Evolutionary conservation across 108 stramenopile species (phyloP).

Genomic region (Skeletonema menzelii): DNA sequence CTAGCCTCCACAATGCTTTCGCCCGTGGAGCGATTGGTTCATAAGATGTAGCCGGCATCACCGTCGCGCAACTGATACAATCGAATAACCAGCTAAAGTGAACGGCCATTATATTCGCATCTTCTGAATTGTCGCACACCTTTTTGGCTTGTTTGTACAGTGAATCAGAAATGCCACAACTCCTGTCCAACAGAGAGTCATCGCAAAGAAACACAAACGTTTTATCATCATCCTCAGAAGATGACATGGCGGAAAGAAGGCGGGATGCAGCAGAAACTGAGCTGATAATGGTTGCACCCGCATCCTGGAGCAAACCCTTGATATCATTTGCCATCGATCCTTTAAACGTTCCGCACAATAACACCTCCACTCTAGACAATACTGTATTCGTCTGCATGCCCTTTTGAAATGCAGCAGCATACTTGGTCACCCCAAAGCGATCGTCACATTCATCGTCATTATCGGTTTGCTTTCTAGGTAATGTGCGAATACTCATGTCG

Average conservation of each 20-base stretch:
- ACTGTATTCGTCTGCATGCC: constrained; percentile 10
- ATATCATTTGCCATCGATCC: constrained; percentile 48
- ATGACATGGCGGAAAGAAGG: constrained; percentile 21
- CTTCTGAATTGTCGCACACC: background rate
- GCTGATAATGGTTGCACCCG: constrained; percentile 59
- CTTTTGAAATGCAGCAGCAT: constrained; percentile 46
- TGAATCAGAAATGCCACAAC: constrained; percentile 43
- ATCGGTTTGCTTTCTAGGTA: constrained; percentile 24
- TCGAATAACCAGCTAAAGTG: constrained; percentile 78
- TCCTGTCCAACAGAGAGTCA: constrained; percentile 32
- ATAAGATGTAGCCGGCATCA: constrained; percentile 41
- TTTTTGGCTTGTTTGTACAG: constrained; percentile 32
- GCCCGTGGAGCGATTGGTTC: constrained; percentile 43
- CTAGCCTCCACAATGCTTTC: constrained; percentile 38
- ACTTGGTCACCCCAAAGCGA: constrained; percentile 57
- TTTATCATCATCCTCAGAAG: background rate
- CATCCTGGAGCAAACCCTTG: constrained; percentile 52
- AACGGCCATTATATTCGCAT: constrained; percentile 34
- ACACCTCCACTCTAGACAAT: constrained; percentile 35
- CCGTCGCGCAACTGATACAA: constrained; percentile 63
- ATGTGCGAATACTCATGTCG: constrained; percentile 31
- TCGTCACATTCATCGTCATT: constrained; percentile 1
- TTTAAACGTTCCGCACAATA: constrained; percentile 54
- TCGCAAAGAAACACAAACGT: constrained; percentile 65
- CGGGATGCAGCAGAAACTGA: constrained; percentile 31